Evolutionary conservation across 495 filamentous ascomycete genomes (phyloP).

Genomic region (Neurospora africana): DNA sequence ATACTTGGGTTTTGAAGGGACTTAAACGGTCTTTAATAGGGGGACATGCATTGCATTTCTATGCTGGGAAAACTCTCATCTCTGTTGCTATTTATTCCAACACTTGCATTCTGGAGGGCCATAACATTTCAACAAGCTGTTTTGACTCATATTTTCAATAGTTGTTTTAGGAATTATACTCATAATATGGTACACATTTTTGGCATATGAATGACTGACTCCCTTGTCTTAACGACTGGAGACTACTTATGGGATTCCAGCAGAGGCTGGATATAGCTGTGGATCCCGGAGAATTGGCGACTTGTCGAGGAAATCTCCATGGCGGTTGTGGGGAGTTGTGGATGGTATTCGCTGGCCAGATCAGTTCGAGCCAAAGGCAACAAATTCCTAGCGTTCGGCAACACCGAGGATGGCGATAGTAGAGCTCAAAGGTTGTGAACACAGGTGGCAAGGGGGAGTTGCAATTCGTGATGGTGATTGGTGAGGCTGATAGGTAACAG

Average conservation of each 20-base stretch:
- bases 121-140: neutral
- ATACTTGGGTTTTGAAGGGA: neutral
- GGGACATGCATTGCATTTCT: neutral
- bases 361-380: neutral
- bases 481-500: neutral
- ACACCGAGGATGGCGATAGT: neutral
- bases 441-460: neutral
- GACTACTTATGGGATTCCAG: neutral
- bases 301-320: neutral
- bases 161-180: neutral
- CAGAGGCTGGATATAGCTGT: neutral
- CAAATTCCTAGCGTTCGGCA: neutral
- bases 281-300: neutral
- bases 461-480: neutral
- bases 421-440: neutral
- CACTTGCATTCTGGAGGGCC: neutral
- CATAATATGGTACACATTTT: neutral
- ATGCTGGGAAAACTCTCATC: neutral
- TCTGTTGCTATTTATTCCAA: neutral
- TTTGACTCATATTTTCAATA: neutral
- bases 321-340: neutral
- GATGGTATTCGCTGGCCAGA: neutral
- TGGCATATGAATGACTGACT: neutral
- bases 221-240: neutral
- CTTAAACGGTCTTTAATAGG: neutral